These are phyloP conservation scores for Dimargaris cristalligena DNA, from an alignment of 192 early-diverging fungal genomes.

Conservation along the genomic window DNA sequence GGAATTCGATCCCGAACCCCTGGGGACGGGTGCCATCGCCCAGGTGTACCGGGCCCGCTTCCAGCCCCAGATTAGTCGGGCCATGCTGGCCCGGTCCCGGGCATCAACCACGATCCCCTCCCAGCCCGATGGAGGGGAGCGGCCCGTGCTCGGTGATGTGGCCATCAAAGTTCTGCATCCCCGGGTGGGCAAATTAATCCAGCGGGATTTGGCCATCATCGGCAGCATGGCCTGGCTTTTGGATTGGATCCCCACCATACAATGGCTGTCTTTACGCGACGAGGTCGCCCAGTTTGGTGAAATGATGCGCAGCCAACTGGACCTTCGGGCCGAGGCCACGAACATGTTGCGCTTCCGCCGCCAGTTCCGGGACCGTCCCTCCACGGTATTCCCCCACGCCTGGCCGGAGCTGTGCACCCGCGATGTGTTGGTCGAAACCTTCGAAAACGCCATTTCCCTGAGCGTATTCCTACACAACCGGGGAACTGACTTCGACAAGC, in stretches of 20 bases:
- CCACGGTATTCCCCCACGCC: constrained; percentile 44
- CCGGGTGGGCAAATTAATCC: constrained; percentile 42
- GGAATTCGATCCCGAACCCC: constrained; percentile 49
- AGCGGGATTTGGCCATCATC: constrained; percentile 73
- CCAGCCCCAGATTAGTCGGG: constrained; percentile 11
- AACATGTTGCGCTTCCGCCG: constrained; percentile 47
- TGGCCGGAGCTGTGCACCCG: constrained; percentile 31
- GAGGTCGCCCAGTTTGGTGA: constrained; percentile 74
- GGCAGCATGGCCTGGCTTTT: constrained; percentile 42
- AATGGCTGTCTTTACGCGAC: constrained; percentile 77
- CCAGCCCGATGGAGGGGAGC: constrained; percentile 11
- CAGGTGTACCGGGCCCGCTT: constrained; percentile 44
- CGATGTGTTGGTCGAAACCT: constrained; percentile 74
- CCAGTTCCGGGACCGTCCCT: constrained; percentile 33
- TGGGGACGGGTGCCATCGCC: constrained; percentile 90
- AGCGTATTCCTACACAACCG: constrained; percentile 48
- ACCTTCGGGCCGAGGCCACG: constrained; percentile 60
- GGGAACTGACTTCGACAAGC: constrained; percentile 48
- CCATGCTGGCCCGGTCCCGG: constrained; percentile 17
- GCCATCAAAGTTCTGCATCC: constrained; percentile 93
- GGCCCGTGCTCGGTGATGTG: constrained; percentile 28
- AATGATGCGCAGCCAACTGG: constrained; percentile 87
- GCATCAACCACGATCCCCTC: constrained; percentile 11
- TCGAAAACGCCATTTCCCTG: constrained; percentile 58
- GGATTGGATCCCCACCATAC: constrained; percentile 51